Base-by-base conservation (phyloP, 768 basidiomycete species). In the Psilocybe tampanensis region DNA sequence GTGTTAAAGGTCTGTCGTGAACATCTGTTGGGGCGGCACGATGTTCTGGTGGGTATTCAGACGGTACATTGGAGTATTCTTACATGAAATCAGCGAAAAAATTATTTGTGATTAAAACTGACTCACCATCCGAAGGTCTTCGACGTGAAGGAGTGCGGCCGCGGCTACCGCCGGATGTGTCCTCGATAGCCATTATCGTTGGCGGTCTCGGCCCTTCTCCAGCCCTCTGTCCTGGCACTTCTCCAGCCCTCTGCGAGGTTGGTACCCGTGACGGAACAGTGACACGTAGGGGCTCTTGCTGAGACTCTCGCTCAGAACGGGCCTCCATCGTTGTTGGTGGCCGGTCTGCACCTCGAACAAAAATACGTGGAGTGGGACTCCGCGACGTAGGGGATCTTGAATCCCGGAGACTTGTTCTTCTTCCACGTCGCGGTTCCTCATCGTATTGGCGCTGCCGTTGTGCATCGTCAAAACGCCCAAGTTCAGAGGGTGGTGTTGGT, bases 111-210 rank as follows among this genome's bases (percentile, higher is more conserved):
- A 41, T 18, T 29, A n/a, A 43, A 15, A 45, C 15, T 22, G 21
- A 55, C 61, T 53, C 48, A 61, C 64, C 64, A 45, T 43, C 62
- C 13, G 64, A 63, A 21, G 64, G 61, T 29, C 64, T 43, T 26
- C 61, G 57, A 21, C 24, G 60, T 1, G 63, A 64, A n/a, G 56
- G 55, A 34, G 63, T 52, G 47, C 47, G 21, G 44, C 52, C 23
- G 57, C 58, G 24, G 21, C 53, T 43, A 39, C 18, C 21, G 0
- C 49, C 47, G 9, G 52, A 29, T 12, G 48, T 32, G 22, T 67
- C 62, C 7, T 59, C 60, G 44, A 70, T 33, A 11, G 60, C 43
- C 19, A 72, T 52, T 15, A 65, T 55, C 6, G 70, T 70, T 11
- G 70, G 69, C 11, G 68, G 63, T 29, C 68, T 61, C 19, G 48